Conservation (phyloP, 306 rosid genomes). For the Cyamopsis tetragonoloba region DNA sequence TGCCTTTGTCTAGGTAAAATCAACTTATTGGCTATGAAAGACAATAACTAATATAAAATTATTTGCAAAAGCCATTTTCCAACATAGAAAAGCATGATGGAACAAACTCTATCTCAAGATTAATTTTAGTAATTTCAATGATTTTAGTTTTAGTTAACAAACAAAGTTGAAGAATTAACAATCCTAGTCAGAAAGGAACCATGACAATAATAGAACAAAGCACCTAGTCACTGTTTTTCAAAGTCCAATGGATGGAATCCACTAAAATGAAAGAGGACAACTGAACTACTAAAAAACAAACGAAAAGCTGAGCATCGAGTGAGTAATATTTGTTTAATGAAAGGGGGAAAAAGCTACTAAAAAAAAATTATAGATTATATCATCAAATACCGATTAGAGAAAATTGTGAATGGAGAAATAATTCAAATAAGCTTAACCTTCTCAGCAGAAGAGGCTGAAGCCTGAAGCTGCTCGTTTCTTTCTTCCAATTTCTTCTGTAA, state of each 20-base stretch:
- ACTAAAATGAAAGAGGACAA: background rate
- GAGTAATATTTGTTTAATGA: constrained; percentile 16
- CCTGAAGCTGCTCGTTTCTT: constrained; percentile 62
- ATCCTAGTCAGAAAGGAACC: constrained; percentile 1
- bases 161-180: constrained; percentile 6
- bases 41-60: constrained; percentile 4
- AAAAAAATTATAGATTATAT: background rate
- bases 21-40: constrained; percentile 8
- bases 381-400: constrained; percentile 19
- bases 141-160: background rate
- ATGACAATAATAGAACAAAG: constrained; percentile 4
- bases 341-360: constrained; percentile 13
- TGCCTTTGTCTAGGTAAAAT: background rate
- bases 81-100: constrained; percentile 6
- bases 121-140: background rate
- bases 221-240: constrained; percentile 5
- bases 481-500: constrained; percentile 69
- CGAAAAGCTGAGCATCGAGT: constrained; percentile 19
- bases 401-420: constrained; percentile 10
- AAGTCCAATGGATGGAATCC: constrained; percentile 16
- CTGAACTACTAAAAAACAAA: background rate
- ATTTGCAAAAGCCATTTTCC: constrained; percentile 1
- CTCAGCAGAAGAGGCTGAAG: constrained; percentile 62
- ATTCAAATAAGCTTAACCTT: constrained; percentile 46
- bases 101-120: background rate